Conservation (phyloP, 164 flowering plant species). For the Umbellularia californica region DNA sequence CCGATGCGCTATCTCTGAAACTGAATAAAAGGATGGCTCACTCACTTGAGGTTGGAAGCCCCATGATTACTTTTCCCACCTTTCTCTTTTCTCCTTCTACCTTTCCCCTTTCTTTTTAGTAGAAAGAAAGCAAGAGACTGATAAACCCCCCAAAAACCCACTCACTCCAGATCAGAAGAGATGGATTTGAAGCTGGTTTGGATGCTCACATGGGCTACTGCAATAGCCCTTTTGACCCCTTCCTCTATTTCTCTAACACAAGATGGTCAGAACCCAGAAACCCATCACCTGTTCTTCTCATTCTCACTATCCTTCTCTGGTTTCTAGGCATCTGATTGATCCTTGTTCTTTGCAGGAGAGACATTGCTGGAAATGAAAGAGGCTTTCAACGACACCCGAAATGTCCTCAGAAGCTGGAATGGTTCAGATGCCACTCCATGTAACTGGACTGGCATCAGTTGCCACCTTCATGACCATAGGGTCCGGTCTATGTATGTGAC, state of each 20-base stretch:
- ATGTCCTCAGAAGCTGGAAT: constrained; percentile 62
- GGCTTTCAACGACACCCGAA: constrained; percentile 60
- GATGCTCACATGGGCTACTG: background rate
- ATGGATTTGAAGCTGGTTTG: background rate
- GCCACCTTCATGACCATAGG: constrained; percentile 50
- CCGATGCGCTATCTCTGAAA: too few relatives aligned
- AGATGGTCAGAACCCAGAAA: constrained; percentile 52
- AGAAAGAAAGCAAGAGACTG: background rate
- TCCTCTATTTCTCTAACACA: constrained; percentile 50
- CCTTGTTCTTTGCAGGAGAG: constrained; percentile 35
- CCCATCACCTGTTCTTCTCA: background rate
- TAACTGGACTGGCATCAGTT: constrained; percentile 79
- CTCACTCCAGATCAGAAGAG: background rate
- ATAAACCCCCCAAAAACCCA: background rate
- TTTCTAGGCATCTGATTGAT: background rate
- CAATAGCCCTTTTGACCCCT: constrained; percentile 27
- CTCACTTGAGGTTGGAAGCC: background rate
- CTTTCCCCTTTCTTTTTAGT: background rate
- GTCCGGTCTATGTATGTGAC: constrained; percentile 66
- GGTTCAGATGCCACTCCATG: constrained; percentile 71
- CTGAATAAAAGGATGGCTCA: background rate
- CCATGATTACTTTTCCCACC: background rate
- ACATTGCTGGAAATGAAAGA: constrained; percentile 68
- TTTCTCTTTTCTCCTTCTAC: background rate
- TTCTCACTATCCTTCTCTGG: background rate